Evolutionary conservation across 1,284 basidiomycete genomes (phyloP), one percentile per base, ranked within the genome.

Genomic region (Fomitopsis palustris): DNA sequence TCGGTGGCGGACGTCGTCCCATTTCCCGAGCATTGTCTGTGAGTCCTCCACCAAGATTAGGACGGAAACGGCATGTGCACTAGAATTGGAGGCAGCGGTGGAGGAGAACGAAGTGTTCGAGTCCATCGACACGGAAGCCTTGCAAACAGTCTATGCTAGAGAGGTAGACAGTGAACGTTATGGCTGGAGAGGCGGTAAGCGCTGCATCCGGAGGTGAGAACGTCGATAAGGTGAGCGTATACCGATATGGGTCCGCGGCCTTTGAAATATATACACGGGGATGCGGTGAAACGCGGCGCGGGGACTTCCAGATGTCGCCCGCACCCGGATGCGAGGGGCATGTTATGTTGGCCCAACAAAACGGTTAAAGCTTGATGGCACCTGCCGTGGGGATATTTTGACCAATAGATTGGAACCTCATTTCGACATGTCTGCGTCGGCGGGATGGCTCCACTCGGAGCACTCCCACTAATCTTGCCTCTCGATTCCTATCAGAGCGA

Each of bases 11-110:
- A 88, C 77, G 70, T 83, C 78, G 65, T 77, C 67, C 86, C 87
- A 88, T 42, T 78, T 74, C 19, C 66, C 47, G 27, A 74, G 67
- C 76, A 87, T 82, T 4, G 70, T 68, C 33, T 71, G 70, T 0
- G 85, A 87, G 64, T 87, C 85, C 72, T 88, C 86, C 66, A 88
- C 77, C 61, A 88, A 76, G 62, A 88, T 70, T 53, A 87, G 76
- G 52, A 78, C 77, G 37, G 78, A 76, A 53, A 81, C 72, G 4
- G 78, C 75, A 61, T 79, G 78, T 37, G 75, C 73, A 16, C 74
- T 70, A 35, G 72, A 69, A 27, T 73, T 56, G 53, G 77, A 71
- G 37, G 68, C 66, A 67, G 77, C 66, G 67, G 77, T 76, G 63
- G 79, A 67, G 35, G 62, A 58, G 54, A 64, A 65, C 25, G 42